Evolutionary conservation across 129 eudicot genomes (phyloP).

Genomic region (Flaveria bidentis): DNA sequence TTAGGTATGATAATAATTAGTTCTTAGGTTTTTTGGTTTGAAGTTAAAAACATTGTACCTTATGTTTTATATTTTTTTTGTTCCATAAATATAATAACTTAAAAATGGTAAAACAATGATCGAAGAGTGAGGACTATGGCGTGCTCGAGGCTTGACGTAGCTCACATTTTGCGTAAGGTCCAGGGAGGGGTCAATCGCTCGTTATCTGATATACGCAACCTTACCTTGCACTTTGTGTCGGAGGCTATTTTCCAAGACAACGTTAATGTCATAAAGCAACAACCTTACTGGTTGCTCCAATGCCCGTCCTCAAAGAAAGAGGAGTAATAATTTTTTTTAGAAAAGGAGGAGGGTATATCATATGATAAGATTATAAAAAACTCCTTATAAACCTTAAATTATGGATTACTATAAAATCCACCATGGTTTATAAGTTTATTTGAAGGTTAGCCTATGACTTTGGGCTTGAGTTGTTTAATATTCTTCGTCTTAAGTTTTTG

Average conservation of each 20-base stretch:
- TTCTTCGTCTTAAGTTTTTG: background rate
- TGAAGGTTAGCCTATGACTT: background rate
- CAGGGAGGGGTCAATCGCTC: too few species aligned
- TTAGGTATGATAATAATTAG: background rate
- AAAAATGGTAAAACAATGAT: background rate
- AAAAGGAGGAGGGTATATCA: background rate
- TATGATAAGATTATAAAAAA: background rate
- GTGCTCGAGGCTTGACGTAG: too few species aligned
- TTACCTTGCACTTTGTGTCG: too few species aligned
- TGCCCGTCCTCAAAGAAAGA: too few species aligned
- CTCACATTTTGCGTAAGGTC: too few species aligned
- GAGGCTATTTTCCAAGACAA: too few species aligned
- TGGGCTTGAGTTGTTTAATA: background rate
- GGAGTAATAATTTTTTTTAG: too few species aligned
- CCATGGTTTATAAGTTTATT: background rate
- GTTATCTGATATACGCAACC: too few species aligned
- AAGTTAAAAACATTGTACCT: background rate
- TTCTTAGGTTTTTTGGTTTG: background rate
- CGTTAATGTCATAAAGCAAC: too few species aligned
- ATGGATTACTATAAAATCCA: background rate
- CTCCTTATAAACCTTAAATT: constrained; percentile 1
- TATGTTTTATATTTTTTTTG: background rate
- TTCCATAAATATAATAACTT: background rate
- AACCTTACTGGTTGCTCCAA: too few species aligned
- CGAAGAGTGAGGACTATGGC: background rate